Evolutionary conservation across 129 eudicot species (phyloP), one percentile per base, ranked within the genome.

Genomic region (Chrysanthemum makinoi): DNA sequence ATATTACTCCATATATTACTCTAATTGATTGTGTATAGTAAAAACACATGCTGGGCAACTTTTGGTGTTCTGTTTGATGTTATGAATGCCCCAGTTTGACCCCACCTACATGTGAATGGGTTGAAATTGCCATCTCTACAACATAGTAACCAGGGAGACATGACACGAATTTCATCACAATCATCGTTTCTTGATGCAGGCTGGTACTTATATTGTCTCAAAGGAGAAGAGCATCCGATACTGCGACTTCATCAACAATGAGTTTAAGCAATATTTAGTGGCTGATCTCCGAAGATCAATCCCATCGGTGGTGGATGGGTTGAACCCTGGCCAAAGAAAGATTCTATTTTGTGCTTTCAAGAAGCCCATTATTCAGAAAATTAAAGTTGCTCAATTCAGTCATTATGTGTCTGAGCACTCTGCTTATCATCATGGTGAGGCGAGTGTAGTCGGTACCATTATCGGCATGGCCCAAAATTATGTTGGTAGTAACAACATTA

Each of bases 401-500:
- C 91, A 93, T 70, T 89, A 89, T 79, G 98, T 94, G 30, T 84
- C 96, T 48, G 92, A 85, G 76, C 87, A 89, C 57, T 94, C 93
- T 9, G 95, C 96, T 50, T 94, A 89, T 76, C 98, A 94, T 76
- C 96, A 89, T 69, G 98, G 95, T 56, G 98, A 94, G 77, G 86
- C 75, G 75, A 87, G 95, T 78, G 89, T 89, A 70, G 89, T 87
- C 3, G 63, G 85, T 24, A 94, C 98, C 18, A 89, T 94, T 16
- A 80, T 94, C 75, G 98, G 96, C 70, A 89, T 94, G 98, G 95
- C 98, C 33, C 98, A 93, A 70, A 81, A 93, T 69, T 93, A 69
- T 70, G 83, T 93, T 0, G 98, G 98, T 20, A 85, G 92, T 72
- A 93, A 93, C 70, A 93, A 93, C 65, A 80, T 93, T 30, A 89